Evolutionary conservation across 2,329 filamentous ascomycete species (phyloP), one percentile per base, ranked within the genome.

Genomic region (Claviceps arundinis): DNA sequence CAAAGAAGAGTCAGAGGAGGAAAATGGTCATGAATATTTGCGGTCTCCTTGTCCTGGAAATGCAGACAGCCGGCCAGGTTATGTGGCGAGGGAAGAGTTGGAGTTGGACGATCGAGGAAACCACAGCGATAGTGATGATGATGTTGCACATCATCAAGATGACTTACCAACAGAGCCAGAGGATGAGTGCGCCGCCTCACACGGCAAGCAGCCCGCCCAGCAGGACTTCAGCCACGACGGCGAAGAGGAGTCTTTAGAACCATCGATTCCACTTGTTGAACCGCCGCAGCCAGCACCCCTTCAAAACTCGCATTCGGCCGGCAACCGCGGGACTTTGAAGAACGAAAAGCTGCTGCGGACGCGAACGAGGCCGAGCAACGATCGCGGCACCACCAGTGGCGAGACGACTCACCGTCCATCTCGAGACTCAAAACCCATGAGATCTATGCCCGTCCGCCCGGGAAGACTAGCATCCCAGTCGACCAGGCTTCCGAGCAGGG

Each of bases 271-370:
- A 2, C 62, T 77, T 2, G 73, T 74, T 0, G 64, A 69, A 38
- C 71, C 72, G 1, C 74, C 69, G 16, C 73, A 71, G 47, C 57
- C 76, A 47, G 75, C 70, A 47, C 78, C 79, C 1, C 66, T 83
- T 0, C 73, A 73, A 48, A 73, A 77, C 53, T 76, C 73, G 2
- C 66, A 68, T 11, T 70, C 74, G 1, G 74, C 75, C 0, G 77
- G 73, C 2, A 81, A 81, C 57, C 56, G 69, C 56, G 63, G 70
- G 37, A 54, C 64, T 47, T 55, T 65, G 11, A 57, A 56, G 19
- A 19, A 48, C 22, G 56, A 56, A 19, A 62, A 59, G 30, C 47
- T 56, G 6, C 52, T 68, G 45, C 67, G 69, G 50, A 64, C 57
- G 8, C 52, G 55, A 4, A 57, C 68, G 44, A 67, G 69, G 51